A percentile compares a stretch with the other conserved stretches of the same genome.
Evolutionary conservation across 352 stramenopile species (phyloP).

Genomic region (Pythium biforme): DNA sequence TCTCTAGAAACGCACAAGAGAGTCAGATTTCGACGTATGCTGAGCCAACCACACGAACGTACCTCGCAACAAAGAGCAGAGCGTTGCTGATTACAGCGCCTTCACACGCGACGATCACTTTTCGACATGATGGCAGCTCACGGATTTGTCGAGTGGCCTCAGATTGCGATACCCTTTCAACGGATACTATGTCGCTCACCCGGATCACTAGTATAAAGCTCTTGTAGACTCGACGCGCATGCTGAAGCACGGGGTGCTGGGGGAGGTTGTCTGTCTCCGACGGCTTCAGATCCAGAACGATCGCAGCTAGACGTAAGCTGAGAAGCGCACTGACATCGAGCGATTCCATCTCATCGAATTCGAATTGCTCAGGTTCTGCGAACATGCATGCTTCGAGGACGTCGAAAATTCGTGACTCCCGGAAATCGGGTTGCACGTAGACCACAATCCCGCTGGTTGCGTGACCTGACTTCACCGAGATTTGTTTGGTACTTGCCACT

Average conservation of each 20-base stretch:
- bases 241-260: conserved; percentile 29
- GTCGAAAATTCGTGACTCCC: conserved; percentile 7
- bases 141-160: conserved; percentile 2
- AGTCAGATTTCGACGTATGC: background rate
- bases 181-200: background rate
- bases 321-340: conserved; percentile 42
- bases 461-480: background rate
- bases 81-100: conserved; percentile 5
- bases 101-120: conserved; percentile 18
- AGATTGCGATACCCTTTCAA: conserved; percentile 2
- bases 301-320: conserved; percentile 21
- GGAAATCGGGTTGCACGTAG: conserved; percentile 5
- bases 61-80: conserved; percentile 14
- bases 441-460: background rate
- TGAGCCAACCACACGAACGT: background rate
- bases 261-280: background rate
- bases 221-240: conserved; percentile 45
- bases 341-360: conserved; percentile 36
- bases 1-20: background rate
- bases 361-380: background rate
- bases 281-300: conserved; percentile 1
- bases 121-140: conserved; percentile 9
- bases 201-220: conserved; percentile 45
- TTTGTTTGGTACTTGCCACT: background rate
- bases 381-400: background rate